phyloP scores from a whole-genome alignment of 164 flowering plant genomes.

The Vitis amurensis region DNA sequence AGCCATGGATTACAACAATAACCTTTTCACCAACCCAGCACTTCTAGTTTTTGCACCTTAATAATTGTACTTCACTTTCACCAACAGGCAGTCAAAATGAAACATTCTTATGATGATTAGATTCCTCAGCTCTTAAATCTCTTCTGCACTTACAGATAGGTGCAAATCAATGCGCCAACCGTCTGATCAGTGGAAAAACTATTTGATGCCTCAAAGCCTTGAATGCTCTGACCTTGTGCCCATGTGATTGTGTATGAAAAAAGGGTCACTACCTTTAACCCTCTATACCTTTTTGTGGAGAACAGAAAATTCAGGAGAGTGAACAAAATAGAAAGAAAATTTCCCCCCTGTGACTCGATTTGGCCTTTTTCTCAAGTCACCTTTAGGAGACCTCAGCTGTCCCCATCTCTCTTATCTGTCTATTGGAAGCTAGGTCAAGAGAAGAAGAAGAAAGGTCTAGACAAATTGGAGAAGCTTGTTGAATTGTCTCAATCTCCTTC shows the following conservation, averaged over 20 bases:
- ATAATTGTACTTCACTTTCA: slow-evolving; percentile 26
- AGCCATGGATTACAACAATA: not conserved
- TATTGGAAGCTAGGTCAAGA: slow-evolving; percentile 3
- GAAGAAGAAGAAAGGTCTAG: not conserved
- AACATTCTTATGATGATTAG: slow-evolving; percentile 9
- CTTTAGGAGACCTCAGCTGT: slow-evolving; percentile 15
- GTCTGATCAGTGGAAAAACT: not conserved
- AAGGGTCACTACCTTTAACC: not conserved
- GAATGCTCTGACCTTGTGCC: not conserved
- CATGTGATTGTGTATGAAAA: not conserved
- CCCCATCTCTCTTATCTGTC: slow-evolving; percentile 18
- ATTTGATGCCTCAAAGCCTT: no score
- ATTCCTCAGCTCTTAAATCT: slow-evolving; percentile 9
- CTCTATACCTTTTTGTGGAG: not conserved
- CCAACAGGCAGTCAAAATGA: slow-evolving; percentile 26
- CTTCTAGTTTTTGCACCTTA: slow-evolving; percentile 29
- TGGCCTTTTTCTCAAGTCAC: slow-evolving; percentile 18
- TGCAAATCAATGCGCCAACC: not conserved
- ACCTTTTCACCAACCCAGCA: slow-evolving; percentile 8
- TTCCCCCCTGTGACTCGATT: not conserved
- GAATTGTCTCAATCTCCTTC: slow-evolving; percentile 15
- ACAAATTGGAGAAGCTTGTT: no score
- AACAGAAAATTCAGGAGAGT: not conserved
- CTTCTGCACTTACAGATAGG: no score
- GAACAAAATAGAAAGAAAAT: not conserved